Conservation (phyloP, 371 early-diverging fungal species). For the Mucor circinelloides region DNA sequence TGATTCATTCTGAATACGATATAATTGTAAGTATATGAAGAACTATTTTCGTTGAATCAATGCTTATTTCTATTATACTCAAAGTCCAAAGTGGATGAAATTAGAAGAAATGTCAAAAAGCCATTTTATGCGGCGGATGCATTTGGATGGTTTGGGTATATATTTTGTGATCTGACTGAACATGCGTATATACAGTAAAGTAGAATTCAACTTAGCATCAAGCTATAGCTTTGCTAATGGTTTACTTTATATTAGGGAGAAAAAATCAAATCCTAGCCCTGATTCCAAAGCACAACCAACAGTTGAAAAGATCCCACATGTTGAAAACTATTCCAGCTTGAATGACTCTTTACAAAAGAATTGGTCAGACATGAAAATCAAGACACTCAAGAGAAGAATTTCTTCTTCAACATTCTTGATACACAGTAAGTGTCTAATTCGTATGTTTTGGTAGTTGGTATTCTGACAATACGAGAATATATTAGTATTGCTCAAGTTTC, state of each 20-base stretch:
- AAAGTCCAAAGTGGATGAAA: slow-evolving; percentile 59
- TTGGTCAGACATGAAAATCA: slow-evolving; percentile 35
- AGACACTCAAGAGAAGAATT: slow-evolving; percentile 41
- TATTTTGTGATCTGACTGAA: slow-evolving; percentile 77
- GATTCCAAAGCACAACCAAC: slow-evolving; percentile 43
- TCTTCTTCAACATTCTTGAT: slow-evolving; percentile 56
- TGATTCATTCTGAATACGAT: slow-evolving; percentile 46
- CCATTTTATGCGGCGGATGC: slow-evolving; percentile 72
- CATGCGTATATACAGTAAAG: slow-evolving; percentile 74
- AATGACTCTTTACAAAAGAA: slow-evolving; percentile 32
- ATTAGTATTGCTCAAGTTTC: slow-evolving; percentile 38
- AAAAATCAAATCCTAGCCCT: slow-evolving; percentile 18
- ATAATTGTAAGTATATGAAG: slow-evolving; percentile 34
- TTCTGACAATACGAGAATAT: background rate
- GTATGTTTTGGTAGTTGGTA: background rate
- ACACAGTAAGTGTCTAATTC: slow-evolving; percentile 40
- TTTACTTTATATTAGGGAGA: slow-evolving; percentile 2
- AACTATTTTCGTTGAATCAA: background rate
- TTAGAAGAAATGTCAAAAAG: slow-evolving; percentile 56
- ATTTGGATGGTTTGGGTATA: slow-evolving; percentile 80
- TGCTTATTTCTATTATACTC: background rate
- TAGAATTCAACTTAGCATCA: background rate
- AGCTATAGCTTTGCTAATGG: background rate
- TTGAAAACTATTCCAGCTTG: slow-evolving; percentile 50
- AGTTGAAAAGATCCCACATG: slow-evolving; percentile 35